These are phyloP conservation scores for Cenchrus fungigraminus DNA, from an alignment of 176 grass and related monocot genomes.

Conservation along the genomic window DNA sequence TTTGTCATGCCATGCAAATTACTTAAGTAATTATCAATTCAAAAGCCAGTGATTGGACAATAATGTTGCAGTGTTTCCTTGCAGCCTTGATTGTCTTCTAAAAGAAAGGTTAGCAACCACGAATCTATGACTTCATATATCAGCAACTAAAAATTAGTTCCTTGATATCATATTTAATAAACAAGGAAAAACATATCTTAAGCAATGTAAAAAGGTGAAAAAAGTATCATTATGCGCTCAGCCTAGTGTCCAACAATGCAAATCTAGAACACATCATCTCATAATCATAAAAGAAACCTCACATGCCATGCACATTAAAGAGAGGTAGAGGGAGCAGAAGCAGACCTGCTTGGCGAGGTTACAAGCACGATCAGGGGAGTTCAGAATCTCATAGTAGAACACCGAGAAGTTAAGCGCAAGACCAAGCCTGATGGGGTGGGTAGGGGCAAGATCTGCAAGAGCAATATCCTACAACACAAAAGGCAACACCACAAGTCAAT, in stretches of 20 bases:
- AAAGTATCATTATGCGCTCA: not conserved
- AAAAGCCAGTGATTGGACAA: not conserved
- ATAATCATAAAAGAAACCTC: not conserved
- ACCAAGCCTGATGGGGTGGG: slow-evolving; percentile 90
- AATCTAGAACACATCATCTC: not conserved
- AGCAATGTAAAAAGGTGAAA: not conserved
- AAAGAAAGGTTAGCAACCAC: not conserved
- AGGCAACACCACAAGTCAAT: not conserved
- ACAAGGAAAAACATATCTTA: not conserved
- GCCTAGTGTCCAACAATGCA: not conserved
- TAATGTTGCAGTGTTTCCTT: not conserved
- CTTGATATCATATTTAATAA: not conserved
- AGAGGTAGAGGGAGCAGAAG: not conserved
- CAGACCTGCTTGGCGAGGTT: slow-evolving; percentile 79
- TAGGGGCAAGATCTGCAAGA: slow-evolving; percentile 70
- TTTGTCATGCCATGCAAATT: not conserved
- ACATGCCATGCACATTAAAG: not conserved
- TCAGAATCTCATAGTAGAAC: slow-evolving; percentile 91
- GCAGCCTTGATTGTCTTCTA: not conserved
- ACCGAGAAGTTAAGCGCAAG: slow-evolving; percentile 94
- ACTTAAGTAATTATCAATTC: not conserved
- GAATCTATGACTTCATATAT: not conserved
- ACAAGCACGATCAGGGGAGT: slow-evolving; percentile 85
- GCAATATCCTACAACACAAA: slow-evolving; percentile 69
- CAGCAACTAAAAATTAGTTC: not conserved